Evolutionary conservation across 2,329 filamentous ascomycete genomes (phyloP).

Genomic region (Aspergillus sp.): DNA sequence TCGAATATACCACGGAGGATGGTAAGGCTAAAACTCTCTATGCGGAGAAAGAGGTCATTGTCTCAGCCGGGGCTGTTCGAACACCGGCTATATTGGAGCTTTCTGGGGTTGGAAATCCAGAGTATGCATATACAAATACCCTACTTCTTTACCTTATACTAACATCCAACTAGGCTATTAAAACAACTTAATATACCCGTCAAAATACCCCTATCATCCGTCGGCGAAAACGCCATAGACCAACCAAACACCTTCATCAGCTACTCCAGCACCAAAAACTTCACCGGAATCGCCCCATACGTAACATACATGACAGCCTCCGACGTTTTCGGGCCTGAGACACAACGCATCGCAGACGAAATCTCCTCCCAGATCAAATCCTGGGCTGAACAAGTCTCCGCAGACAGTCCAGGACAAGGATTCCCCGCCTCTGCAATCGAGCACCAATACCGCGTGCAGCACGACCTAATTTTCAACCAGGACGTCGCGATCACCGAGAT

Average conservation of each 20-base stretch:
- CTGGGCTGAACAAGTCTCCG: neutral
- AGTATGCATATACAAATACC: slow-evolving; percentile 10
- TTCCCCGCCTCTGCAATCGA: neutral
- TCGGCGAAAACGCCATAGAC: slow-evolving; percentile 53
- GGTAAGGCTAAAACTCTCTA: slow-evolving; percentile 27
- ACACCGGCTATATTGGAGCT: slow-evolving; percentile 60
- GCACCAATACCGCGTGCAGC: slow-evolving; percentile 16
- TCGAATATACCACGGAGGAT: slow-evolving; percentile 23
- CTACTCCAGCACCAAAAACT: neutral
- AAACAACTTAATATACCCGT: slow-evolving; percentile 25
- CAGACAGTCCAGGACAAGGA: neutral
- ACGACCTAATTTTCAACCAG: slow-evolving; percentile 23
- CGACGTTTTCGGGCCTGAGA: neutral
- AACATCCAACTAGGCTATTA: slow-evolving; percentile 22
- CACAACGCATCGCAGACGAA: neutral
- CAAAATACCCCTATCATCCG: slow-evolving; percentile 34
- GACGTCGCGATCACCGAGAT: slow-evolving; percentile 23
- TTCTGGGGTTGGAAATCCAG: slow-evolving; percentile 56
- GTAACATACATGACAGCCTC: neutral
- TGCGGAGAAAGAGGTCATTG: slow-evolving; percentile 54
- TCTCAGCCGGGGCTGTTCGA: slow-evolving; percentile 59
- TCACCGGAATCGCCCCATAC: neutral
- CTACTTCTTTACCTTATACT: neutral
- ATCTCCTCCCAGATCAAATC: neutral
- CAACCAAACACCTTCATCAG: slow-evolving; percentile 32